phyloP scores from a whole-genome alignment of 768 basidiomycete genomes.

The Paxillus involutus region DNA sequence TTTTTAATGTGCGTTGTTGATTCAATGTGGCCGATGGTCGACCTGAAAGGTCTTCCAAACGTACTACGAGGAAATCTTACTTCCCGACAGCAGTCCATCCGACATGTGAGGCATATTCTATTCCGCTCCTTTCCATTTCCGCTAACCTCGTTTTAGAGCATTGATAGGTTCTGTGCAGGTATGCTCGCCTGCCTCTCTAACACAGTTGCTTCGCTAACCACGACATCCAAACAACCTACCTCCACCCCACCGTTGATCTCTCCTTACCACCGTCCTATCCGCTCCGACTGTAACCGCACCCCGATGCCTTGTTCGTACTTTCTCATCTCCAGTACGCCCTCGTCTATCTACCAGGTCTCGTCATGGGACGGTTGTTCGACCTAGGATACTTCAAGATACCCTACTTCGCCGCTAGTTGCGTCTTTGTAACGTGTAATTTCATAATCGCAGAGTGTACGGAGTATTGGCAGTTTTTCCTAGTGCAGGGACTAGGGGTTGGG shows the following conservation, averaged over 20 bases:
- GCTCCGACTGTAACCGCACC: background rate
- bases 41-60: constrained; percentile 62
- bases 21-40: background rate
- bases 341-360: constrained; percentile 58
- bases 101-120: constrained; percentile 47
- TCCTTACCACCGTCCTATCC: background rate
- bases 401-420: constrained; percentile 43
- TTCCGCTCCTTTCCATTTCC: background rate
- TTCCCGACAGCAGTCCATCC: constrained; percentile 53
- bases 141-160: constrained; percentile 42
- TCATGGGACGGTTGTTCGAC: constrained; percentile 73
- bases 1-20: background rate
- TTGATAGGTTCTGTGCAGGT: constrained; percentile 84
- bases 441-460: constrained; percentile 67
- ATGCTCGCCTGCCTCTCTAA: background rate
- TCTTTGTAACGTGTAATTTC: constrained; percentile 57
- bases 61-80: constrained; percentile 59
- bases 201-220: background rate
- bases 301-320: background rate
- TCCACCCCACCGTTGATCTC: background rate
- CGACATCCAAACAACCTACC: background rate
- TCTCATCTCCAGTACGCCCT: constrained; percentile 51
- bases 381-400: constrained; percentile 62
- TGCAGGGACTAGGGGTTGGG: constrained; percentile 68
- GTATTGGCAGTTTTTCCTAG: constrained; percentile 80